phyloP scores from a whole-genome alignment of 2,329 filamentous ascomycete genomes.

The Fusarium sarcochroum region DNA sequence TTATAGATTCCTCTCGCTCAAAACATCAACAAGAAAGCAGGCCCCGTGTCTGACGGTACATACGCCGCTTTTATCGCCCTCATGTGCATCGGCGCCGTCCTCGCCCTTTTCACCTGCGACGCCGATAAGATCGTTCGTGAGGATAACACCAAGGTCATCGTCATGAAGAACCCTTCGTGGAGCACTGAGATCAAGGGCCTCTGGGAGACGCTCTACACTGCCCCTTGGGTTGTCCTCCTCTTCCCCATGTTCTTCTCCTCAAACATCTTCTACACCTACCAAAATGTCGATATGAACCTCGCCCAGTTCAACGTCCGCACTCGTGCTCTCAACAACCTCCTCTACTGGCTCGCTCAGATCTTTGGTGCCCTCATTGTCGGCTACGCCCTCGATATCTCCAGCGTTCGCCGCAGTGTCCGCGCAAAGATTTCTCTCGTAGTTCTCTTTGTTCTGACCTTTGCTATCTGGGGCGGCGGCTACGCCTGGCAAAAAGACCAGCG shows the following conservation, averaged over 20 bases:
- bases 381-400: constrained; percentile 59
- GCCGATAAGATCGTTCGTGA: constrained; percentile 59
- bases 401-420: constrained; percentile 60
- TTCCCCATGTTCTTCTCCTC: constrained; percentile 69
- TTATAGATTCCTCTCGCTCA: constrained; percentile 76
- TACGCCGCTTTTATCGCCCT: constrained; percentile 65
- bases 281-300: constrained; percentile 69
- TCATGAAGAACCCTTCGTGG: constrained; percentile 54
- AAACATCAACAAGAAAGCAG: constrained; percentile 72
- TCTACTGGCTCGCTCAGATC: constrained; percentile 72
- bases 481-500: constrained; percentile 72
- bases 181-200: constrained; percentile 55
- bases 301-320: constrained; percentile 68
- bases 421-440: constrained; percentile 62
- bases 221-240: constrained; percentile 53
- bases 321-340: constrained; percentile 66
- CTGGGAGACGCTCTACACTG: constrained; percentile 59
- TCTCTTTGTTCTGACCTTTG: constrained; percentile 64
- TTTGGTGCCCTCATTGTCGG: constrained; percentile 65
- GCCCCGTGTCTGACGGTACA: constrained; percentile 64
- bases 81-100: constrained; percentile 63
- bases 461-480: constrained; percentile 73
- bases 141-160: constrained; percentile 55
- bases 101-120: constrained; percentile 64
- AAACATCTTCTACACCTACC: constrained; percentile 70